Conservation (phyloP, 1,139 yeast species). For the Magnusiomyces sp. region DNA sequence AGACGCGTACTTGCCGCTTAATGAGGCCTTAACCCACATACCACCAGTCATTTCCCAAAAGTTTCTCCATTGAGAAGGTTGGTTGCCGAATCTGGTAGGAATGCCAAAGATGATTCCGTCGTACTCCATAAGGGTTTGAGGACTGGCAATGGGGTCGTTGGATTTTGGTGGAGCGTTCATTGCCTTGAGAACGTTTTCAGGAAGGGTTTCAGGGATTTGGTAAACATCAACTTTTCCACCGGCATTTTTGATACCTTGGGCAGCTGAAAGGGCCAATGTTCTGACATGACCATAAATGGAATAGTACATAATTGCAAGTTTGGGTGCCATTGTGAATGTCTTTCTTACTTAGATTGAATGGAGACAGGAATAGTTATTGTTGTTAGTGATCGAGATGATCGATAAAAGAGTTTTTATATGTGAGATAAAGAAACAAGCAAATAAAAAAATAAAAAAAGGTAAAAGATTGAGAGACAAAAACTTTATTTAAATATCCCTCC, state of each 20-base stretch:
- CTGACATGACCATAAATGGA: constrained; percentile 76
- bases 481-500: background rate
- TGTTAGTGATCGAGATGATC: too few relatives aligned
- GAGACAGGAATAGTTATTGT: too few relatives aligned
- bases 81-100: constrained; percentile 77
- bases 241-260: constrained; percentile 62
- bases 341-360: too few relatives aligned
- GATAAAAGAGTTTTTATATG: too few relatives aligned
- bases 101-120: constrained; percentile 75
- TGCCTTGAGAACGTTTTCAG: constrained; percentile 47
- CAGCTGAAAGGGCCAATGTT: constrained; percentile 56
- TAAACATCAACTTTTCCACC: constrained; percentile 60
- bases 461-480: background rate
- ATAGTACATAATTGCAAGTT: constrained; percentile 65
- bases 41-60: constrained; percentile 82
- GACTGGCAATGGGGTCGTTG: constrained; percentile 61
- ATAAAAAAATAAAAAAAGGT: background rate
- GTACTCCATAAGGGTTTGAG: constrained; percentile 50
- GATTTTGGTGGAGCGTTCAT: constrained; percentile 59
- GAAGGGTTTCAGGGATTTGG: constrained; percentile 75
- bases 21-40: constrained; percentile 69
- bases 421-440: background rate
- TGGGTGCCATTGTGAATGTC: constrained; percentile 37
- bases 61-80: constrained; percentile 73
- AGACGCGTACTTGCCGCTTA: constrained; percentile 71